Conservation (phyloP, 2,329 filamentous ascomycete species). For the Aureobasidium lini region DNA sequence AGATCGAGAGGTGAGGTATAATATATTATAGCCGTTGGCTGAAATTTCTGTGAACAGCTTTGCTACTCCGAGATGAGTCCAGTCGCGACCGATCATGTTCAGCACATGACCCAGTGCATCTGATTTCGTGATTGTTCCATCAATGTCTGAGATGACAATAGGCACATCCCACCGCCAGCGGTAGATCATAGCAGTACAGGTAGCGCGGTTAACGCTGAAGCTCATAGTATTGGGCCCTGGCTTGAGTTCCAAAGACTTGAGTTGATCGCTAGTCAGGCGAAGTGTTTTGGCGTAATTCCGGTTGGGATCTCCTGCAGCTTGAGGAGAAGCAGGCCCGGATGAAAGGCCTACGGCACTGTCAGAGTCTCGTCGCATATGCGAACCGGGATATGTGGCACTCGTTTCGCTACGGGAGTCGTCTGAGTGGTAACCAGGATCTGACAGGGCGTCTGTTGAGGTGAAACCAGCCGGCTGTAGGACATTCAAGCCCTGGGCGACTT, state of each 20-base stretch:
- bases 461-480: slow-evolving; percentile 46
- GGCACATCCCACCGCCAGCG: slow-evolving; percentile 87
- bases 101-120: slow-evolving; percentile 66
- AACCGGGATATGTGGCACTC: slow-evolving; percentile 27
- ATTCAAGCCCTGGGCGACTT: slow-evolving; percentile 30
- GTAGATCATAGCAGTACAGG: slow-evolving; percentile 87
- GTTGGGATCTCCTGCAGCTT: slow-evolving; percentile 57
- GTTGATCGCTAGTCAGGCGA: slow-evolving; percentile 86
- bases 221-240: slow-evolving; percentile 87
- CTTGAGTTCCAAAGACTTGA: slow-evolving; percentile 76
- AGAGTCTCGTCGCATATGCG: slow-evolving; percentile 60
- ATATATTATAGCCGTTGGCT: slow-evolving; percentile 95
- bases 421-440: slow-evolving; percentile 92
- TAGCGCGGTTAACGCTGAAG: slow-evolving; percentile 92
- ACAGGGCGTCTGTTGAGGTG: slow-evolving; percentile 68
- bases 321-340: slow-evolving; percentile 46
- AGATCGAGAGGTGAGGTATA: slow-evolving; percentile 91
- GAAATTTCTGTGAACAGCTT: slow-evolving; percentile 96
- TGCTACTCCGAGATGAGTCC: slow-evolving; percentile 93
- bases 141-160: slow-evolving; percentile 96
- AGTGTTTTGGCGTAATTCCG: slow-evolving; percentile 95
- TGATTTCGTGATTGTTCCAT: slow-evolving; percentile 92
- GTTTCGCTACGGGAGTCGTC: slow-evolving; percentile 59
- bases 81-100: slow-evolving; percentile 94
- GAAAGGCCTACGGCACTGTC: slow-evolving; percentile 60